A percentile compares a stretch with the other conserved stretches of the same genome.
Evolutionary conservation across 129 eudicot species (phyloP).

Genomic region (Smallanthus sonchifolius): DNA sequence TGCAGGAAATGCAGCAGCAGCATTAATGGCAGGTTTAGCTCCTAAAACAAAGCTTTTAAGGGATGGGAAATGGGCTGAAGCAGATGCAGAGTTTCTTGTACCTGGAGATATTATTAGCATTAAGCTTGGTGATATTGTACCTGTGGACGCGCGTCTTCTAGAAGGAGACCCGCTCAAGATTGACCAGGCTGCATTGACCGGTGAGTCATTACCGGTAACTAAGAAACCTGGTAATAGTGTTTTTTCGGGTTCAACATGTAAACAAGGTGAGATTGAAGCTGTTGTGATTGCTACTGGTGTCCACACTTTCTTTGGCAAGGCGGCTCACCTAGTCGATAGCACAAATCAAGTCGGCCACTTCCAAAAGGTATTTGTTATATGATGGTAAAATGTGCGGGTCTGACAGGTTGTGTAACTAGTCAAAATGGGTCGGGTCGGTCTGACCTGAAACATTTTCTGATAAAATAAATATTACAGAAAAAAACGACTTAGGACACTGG

Average conservation of each 20-base stretch:
- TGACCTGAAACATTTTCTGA: background rate
- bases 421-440: background rate
- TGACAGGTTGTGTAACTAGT: background rate
- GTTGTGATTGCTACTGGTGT: constrained; percentile 90
- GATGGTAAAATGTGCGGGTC: background rate
- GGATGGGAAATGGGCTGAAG: constrained; percentile 77
- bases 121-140: constrained; percentile 81
- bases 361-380: constrained; percentile 49
- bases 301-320: constrained; percentile 85
- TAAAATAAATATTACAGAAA: background rate
- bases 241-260: constrained; percentile 72
- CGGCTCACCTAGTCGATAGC: constrained; percentile 93
- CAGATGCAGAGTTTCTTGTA: constrained; percentile 61
- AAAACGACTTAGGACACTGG: background rate
- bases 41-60: constrained; percentile 81
- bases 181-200: constrained; percentile 88
- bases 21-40: constrained; percentile 91
- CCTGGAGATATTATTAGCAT: constrained; percentile 83
- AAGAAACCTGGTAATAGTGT: constrained; percentile 36
- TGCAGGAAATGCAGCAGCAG: constrained; percentile 91
- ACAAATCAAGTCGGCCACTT: constrained; percentile 86
- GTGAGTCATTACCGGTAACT: constrained; percentile 78
- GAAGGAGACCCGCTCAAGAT: constrained; percentile 82
- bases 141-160: constrained; percentile 82
- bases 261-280: constrained; percentile 96